Base-by-base conservation (phyloP, 495 filamentous ascomycete genomes). In the Aspergillus carlsbadensis region DNA sequence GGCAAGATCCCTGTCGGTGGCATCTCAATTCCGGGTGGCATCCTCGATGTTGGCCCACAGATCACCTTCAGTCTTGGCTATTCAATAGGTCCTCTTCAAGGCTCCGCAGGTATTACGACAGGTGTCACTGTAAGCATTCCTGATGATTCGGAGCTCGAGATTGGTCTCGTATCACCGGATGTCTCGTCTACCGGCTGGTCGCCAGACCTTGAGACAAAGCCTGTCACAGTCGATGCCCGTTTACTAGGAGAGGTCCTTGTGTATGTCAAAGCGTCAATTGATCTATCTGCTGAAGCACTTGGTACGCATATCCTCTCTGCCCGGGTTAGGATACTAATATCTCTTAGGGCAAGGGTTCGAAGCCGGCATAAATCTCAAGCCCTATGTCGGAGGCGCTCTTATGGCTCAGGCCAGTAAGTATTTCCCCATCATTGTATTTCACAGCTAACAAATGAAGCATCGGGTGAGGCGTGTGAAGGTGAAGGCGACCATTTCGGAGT, bases 41-140 rank as follows among this genome's bases (percentile, higher is more conserved):
- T 74, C 15, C 46, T 74, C n/a, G 64, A 67, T 13, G 39, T 76
- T 10, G 73, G 72, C 6, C 72, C 72, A 0, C 58, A 66, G 45
- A 58, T 76, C 43, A 66, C 61, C 10, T 63, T 73, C 36, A 57
- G 59, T 3, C 52, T 69, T 48, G 70, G 67, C 8, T 62, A 62
- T 20, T 37, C 59, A 4, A 22, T 72, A 17, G 62, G 64, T 6
- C 60, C 65, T n/a, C 42, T 74, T 3, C 54, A 61, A 10, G 63
- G 70, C 18, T 61, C 55, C 20, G 70, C 67, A 2, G 47, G 45
- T 20, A 49, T 76, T 14, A 56, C 56, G 6, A 51, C 60, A 10
- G 69, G 73, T 6, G 58, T 65, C 0, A 63, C 56, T 6, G 47
- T 66, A 11, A 63, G 54, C 34, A 35, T 72, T 20, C 21, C 26